Conservation (phyloP, 2,329 filamentous ascomycete genomes). For the Aspergillus niger region DNA sequence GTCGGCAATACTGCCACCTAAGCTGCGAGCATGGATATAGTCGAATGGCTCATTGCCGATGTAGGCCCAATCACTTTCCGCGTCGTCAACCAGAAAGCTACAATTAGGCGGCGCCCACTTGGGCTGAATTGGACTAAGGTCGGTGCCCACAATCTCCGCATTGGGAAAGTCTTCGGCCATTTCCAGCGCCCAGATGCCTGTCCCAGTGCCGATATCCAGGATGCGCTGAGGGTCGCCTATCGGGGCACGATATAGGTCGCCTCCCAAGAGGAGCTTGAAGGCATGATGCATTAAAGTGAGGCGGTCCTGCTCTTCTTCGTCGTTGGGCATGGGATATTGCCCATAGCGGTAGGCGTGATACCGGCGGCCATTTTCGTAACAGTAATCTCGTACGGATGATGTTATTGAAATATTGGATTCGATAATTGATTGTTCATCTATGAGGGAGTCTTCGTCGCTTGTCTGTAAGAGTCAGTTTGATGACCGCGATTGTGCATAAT, state of each 20-base stretch:
- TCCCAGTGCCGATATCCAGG: slow-evolving; percentile 38
- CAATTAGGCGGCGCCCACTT: slow-evolving; percentile 53
- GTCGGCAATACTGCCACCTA: slow-evolving; percentile 42
- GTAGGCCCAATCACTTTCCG: slow-evolving; percentile 45
- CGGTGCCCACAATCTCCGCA: slow-evolving; percentile 40
- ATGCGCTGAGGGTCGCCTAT: slow-evolving; percentile 31
- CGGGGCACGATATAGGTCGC: slow-evolving; percentile 43
- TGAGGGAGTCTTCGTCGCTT: slow-evolving; percentile 39
- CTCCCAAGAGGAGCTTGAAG: slow-evolving; percentile 38
- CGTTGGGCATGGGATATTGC: slow-evolving; percentile 47
- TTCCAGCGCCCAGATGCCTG: slow-evolving; percentile 44
- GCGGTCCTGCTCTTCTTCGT: slow-evolving; percentile 48
- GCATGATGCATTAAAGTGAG: slow-evolving; percentile 45
- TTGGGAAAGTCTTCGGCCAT: slow-evolving; percentile 44
- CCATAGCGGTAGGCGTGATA: slow-evolving; percentile 48
- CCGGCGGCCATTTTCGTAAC: slow-evolving; percentile 46
- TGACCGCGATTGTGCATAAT: neutral
- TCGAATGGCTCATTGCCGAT: slow-evolving; percentile 42
- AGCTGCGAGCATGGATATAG: slow-evolving; percentile 41
- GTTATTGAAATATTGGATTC: slow-evolving; percentile 45
- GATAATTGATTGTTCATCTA: slow-evolving; percentile 34
- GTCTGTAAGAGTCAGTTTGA: slow-evolving; percentile 24
- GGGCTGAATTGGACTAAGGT: slow-evolving; percentile 40
- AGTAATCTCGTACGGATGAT: slow-evolving; percentile 42
- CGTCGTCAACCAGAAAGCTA: slow-evolving; percentile 51